Percentiles rank a stretch among this genome's conserved stretches.
These are phyloP conservation scores for Quercus tomentella DNA, from an alignment of 331 rosid genomes.

Conservation along the genomic window DNA sequence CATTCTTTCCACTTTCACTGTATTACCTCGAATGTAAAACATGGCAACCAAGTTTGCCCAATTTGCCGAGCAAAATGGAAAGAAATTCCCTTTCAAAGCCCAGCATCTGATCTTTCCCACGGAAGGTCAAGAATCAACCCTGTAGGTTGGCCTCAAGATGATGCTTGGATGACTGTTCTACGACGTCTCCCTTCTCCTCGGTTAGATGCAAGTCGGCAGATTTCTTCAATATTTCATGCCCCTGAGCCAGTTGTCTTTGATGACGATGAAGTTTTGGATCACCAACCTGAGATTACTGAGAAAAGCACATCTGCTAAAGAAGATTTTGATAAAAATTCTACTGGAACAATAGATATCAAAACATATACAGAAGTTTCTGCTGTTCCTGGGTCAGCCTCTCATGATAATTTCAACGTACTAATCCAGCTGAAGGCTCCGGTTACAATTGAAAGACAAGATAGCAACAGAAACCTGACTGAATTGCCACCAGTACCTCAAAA, in stretches of 20 bases:
- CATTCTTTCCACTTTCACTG: slow-evolving; percentile 96
- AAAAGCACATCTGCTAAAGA: slow-evolving; percentile 14
- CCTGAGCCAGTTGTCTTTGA: slow-evolving; percentile 64
- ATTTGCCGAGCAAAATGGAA: slow-evolving; percentile 96
- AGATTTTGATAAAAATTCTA: slow-evolving; percentile 21
- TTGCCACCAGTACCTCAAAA: slow-evolving; percentile 19
- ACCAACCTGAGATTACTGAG: slow-evolving; percentile 24
- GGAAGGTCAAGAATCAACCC: slow-evolving; percentile 47
- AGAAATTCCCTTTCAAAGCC: slow-evolving; percentile 75
- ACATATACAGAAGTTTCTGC: slow-evolving; percentile 66
- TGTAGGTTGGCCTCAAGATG: slow-evolving; percentile 42
- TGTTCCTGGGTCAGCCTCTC: slow-evolving; percentile 35
- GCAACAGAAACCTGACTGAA: slow-evolving; percentile 14
- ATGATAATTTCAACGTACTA: slow-evolving; percentile 40
- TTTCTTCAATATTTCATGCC: slow-evolving; percentile 29
- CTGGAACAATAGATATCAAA: slow-evolving; percentile 39
- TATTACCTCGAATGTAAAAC: slow-evolving; percentile 86
- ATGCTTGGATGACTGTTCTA: slow-evolving; percentile 45
- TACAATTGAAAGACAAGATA: slow-evolving; percentile 20
- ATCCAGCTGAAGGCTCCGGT: slow-evolving; percentile 60
- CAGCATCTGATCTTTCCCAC: slow-evolving; percentile 44
- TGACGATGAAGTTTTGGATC: slow-evolving; percentile 77
- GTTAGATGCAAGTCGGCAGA: slow-evolving; percentile 29
- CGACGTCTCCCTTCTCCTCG: slow-evolving; percentile 58
- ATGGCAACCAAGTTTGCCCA: slow-evolving; percentile 86